Evolutionary conservation across 2,329 filamentous ascomycete species (phyloP).

Genomic region (Penicillium occitanis): DNA sequence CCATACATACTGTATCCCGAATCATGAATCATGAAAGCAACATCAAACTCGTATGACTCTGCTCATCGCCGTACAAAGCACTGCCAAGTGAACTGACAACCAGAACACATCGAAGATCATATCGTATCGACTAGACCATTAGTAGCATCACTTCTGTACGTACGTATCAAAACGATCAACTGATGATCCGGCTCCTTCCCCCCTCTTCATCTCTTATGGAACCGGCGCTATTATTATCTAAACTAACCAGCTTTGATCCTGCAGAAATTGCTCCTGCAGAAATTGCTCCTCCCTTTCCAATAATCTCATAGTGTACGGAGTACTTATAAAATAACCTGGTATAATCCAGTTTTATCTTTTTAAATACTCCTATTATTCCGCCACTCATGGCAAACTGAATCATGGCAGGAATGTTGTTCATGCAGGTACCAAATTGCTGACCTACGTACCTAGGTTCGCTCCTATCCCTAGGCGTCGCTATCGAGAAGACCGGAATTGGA

Average conservation of each 20-base stretch:
- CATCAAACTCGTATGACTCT: background rate
- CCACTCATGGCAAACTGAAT: background rate
- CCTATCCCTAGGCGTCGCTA: background rate
- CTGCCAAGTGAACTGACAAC: background rate
- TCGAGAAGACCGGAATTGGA: background rate
- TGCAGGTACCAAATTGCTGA: slow-evolving; percentile 6
- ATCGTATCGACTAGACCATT: background rate
- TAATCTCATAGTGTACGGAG: too few species aligned
- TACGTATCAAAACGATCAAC: slow-evolving; percentile 6
- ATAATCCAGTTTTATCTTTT: background rate
- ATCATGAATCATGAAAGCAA: background rate
- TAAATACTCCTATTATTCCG: background rate
- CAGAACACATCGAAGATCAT: background rate
- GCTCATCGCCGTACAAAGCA: background rate
- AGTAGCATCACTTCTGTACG: background rate
- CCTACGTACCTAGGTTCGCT: background rate
- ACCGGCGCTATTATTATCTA: background rate
- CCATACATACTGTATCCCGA: background rate
- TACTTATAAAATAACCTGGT: background rate
- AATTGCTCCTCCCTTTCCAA: background rate
- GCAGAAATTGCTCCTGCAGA: background rate
- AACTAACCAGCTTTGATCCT: background rate
- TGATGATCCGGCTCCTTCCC: slow-evolving; percentile 4
- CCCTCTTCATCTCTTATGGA: background rate
- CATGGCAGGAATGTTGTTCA: slow-evolving; percentile 4